phyloP scores from a whole-genome alignment of 345 rosid species.

The Theobroma cacao region DNA sequence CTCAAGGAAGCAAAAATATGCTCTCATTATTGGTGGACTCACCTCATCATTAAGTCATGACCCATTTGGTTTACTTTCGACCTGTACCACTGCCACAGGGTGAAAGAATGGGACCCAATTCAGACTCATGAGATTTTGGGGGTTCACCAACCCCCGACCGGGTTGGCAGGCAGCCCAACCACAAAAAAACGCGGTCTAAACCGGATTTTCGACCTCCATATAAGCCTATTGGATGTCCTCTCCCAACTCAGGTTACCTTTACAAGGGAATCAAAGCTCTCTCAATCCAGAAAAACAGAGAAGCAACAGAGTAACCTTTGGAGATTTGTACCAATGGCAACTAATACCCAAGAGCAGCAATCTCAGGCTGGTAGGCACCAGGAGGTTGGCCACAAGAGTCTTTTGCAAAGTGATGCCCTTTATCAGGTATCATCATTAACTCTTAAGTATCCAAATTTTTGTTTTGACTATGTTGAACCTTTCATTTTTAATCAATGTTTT shows the following conservation, averaged over 20 bases:
- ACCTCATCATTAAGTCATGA: not conserved
- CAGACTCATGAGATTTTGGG: not conserved
- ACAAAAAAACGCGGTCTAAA: conserved; percentile 15
- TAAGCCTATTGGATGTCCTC: not conserved
- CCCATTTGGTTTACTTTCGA: not conserved
- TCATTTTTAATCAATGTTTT: not conserved
- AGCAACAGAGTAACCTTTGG: not conserved
- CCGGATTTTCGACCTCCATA: conserved; percentile 20
- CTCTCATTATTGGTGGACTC: not conserved
- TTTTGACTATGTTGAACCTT: not conserved
- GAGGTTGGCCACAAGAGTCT: conserved; percentile 98
- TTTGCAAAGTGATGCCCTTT: conserved; percentile 87
- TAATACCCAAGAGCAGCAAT: conserved; percentile 55
- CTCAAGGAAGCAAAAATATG: not conserved
- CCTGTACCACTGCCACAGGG: not conserved
- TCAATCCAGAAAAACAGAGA: not conserved
- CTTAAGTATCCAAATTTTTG: not conserved
- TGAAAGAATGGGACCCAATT: not conserved
- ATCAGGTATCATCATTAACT: conserved; percentile 49
- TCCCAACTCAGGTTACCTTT: conserved; percentile 4
- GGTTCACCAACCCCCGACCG: conserved; percentile 24
- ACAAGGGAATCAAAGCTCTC: not conserved
- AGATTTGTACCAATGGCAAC: conserved; percentile 37
- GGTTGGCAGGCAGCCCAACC: conserved; percentile 26
- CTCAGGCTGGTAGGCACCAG: conserved; percentile 59